Evolutionary conservation across 495 filamentous ascomycete genomes (phyloP), one percentile per base, ranked within the genome.

Genomic region (Aspergillus nanangensis): DNA sequence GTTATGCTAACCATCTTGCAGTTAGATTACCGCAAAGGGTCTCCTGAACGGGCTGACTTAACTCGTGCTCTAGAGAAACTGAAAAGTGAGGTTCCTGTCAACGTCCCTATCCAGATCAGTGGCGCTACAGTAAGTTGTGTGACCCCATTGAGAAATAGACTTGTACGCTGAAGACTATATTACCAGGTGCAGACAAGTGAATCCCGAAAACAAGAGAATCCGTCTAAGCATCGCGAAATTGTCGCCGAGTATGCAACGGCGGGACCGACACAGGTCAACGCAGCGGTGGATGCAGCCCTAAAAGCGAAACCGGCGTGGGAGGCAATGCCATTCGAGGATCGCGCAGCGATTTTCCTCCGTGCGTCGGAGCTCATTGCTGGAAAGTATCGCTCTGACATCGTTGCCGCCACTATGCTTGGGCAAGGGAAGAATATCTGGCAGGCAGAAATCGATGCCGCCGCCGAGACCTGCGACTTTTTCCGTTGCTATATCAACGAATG

Each of bases 391-490:
- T 91, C 90, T 51, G 86, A 92, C 33, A 71, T 96, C 37, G 89
- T 95, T 76, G 90, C 92, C 3, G 83, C 88, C 3, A 96, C 91
- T 1, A 95, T 96, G 77, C 72, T 95, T 2, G 91, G 92, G 23
- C 91, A 96, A 63, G 91, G 91, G 45, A 96, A 96, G 72, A 96
- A 95, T 61, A 86, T 87, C 17, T 95, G 88, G 88, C 92, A 96
- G 61, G 91, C 91, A 24, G 91, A 96, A 72, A 95, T 96, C 45
- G 91, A 96, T 66, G 82, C 91, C 18, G 84, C 90, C 3, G 91
- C 91, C 1, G 90, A 96, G 69, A 72, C 92, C 15, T 83, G 78
- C 43, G 90, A 96, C 61, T 95, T 96, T 67, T 71, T 96, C 40
- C 77, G 84, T 46, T 87, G 84, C 70, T 89, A 86, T 55, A 82